A percentile compares a stretch with the other conserved stretches of the same genome.
Evolutionary conservation across 805 yeast species (phyloP).

Genomic region (Lachancea thermotolerans): DNA sequence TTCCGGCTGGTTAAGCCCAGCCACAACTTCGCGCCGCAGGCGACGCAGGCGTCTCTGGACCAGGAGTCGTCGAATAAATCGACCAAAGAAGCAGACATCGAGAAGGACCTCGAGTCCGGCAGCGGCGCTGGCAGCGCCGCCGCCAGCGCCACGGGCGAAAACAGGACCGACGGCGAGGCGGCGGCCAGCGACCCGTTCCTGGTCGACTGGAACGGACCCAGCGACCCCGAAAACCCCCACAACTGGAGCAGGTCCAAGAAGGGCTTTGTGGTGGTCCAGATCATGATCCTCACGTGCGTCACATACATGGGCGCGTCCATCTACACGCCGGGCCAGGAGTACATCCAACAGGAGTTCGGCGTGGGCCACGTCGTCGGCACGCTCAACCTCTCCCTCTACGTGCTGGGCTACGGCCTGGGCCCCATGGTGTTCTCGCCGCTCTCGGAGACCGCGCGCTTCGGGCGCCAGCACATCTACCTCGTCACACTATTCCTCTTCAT

Average conservation of each 20-base stretch:
- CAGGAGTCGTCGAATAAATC: too few relatives aligned
- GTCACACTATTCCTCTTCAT: slow-evolving; percentile 41
- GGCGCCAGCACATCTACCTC: slow-evolving; percentile 46
- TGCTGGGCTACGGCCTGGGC: slow-evolving; percentile 56
- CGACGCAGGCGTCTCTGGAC: neutral
- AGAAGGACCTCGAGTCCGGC: neutral
- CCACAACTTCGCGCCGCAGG: slow-evolving; percentile 1
- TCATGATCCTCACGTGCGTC: slow-evolving; percentile 41
- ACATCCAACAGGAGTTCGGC: slow-evolving; percentile 40
- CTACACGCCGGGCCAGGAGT: slow-evolving; percentile 44
- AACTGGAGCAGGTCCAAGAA: slow-evolving; percentile 47
- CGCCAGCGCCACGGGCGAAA: too few relatives aligned
- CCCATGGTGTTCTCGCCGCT: slow-evolving; percentile 54
- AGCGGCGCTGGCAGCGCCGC: too few relatives aligned
- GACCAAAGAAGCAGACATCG: too few relatives aligned
- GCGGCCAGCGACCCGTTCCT: slow-evolving; percentile 3
- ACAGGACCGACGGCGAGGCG: too few relatives aligned
- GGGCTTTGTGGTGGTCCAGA: slow-evolving; percentile 32
- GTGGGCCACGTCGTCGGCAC: slow-evolving; percentile 40
- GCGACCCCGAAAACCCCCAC: slow-evolving; percentile 50
- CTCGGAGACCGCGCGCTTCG: slow-evolving; percentile 48
- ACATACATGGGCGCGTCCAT: slow-evolving; percentile 54
- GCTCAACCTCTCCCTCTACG: slow-evolving; percentile 48
- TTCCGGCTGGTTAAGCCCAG: slow-evolving; percentile 10
- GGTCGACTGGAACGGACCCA: slow-evolving; percentile 25